Percentiles rank a stretch among this genome's conserved stretches.
phyloP scores from a whole-genome alignment of 2,329 filamentous ascomycete species.

The Fusarium piperis region DNA sequence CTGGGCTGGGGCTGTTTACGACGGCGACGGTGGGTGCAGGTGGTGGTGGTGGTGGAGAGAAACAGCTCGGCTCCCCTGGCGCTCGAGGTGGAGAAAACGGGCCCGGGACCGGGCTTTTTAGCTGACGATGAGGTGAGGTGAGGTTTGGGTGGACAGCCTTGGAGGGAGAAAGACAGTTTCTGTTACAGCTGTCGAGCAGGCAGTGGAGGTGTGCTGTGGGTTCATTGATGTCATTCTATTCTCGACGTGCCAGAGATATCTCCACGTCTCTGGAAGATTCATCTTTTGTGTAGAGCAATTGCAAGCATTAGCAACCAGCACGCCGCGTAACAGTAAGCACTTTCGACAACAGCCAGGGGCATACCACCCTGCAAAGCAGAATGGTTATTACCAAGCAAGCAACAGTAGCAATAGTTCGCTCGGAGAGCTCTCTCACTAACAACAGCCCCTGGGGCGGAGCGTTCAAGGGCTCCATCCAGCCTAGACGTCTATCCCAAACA shows the following conservation, averaged over 20 bases:
- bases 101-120: conserved; percentile 31
- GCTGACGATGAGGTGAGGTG: conserved; percentile 29
- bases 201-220: neutral
- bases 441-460: neutral
- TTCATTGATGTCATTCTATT: neutral
- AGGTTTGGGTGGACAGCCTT: conserved; percentile 26
- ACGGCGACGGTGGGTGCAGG: conserved; percentile 32
- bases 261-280: neutral
- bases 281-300: conserved; percentile 10
- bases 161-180: neutral
- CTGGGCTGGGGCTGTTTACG: conserved; percentile 22
- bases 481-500: neutral
- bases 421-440: neutral
- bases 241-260: neutral
- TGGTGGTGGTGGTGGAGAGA: conserved; percentile 31
- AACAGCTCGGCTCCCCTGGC: conserved; percentile 25
- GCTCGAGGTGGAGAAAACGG: conserved; percentile 23
- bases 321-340: neutral
- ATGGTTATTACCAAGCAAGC: neutral
- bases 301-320: conserved; percentile 4
- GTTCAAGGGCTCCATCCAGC: neutral
- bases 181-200: conserved; percentile 9
- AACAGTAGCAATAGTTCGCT: neutral
- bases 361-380: neutral
- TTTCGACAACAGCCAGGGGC: neutral